Percentiles rank a stretch among this genome's conserved stretches.
Conservation (phyloP, 73 alveolate genomes). For the Paramecium octaurelia region DNA sequence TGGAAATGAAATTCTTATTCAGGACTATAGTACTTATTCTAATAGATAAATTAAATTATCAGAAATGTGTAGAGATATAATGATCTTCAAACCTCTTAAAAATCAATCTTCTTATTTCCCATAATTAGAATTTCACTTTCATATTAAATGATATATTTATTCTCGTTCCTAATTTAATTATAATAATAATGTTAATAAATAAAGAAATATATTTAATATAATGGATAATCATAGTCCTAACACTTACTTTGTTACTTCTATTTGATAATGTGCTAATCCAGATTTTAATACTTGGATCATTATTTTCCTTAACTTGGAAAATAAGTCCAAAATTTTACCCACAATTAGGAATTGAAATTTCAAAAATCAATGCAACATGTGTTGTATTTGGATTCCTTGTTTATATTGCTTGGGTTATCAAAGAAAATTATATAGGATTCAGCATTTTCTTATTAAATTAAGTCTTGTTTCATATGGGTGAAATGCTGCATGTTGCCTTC, state of each 20-base stretch:
- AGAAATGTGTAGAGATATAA: not conserved
- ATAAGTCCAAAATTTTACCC: not conserved
- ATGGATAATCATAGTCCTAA: not conserved
- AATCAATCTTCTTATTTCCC: not conserved
- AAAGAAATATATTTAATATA: not conserved
- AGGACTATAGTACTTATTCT: not conserved
- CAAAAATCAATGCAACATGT: not conserved
- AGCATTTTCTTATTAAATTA: conserved; percentile 14
- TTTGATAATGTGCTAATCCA: not conserved
- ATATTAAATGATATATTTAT: not conserved
- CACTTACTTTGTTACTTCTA: not conserved
- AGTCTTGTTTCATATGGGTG: conserved; percentile 78
- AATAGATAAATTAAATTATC: not conserved
- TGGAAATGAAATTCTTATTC: not conserved
- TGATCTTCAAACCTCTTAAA: not conserved
- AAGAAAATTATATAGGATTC: not conserved
- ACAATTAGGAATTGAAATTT: not conserved
- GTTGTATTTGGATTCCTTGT: not conserved
- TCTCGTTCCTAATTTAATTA: not conserved
- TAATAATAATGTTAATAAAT: not conserved
- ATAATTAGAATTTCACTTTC: not conserved
- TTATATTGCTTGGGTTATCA: not conserved
- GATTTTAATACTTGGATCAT: not conserved
- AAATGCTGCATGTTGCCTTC: conserved; percentile 73
- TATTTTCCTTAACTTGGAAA: not conserved